Evolutionary conservation across 345 rosid species (phyloP), one percentile per base, ranked within the genome.

Genomic region (Citrus unshiu): DNA sequence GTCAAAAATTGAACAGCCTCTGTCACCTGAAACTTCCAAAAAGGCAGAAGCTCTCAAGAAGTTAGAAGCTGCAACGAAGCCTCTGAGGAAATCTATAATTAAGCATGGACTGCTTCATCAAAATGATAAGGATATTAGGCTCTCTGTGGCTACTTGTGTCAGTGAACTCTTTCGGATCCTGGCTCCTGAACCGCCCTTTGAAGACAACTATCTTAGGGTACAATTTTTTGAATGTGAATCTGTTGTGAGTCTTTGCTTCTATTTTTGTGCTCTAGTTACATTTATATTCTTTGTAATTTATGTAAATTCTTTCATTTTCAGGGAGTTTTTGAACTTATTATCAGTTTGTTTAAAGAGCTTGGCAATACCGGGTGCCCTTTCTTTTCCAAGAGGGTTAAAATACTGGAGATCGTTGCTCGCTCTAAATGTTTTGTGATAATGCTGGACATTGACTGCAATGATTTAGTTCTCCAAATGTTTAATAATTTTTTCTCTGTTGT

Each of bases 181-280:
- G 74, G 97, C 99, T 60, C 99, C 99, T 21, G 87, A 89, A 19
- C 93, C 85, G 22, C 97, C 98, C 69, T 92, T 96, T 69, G 94
- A 87, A 65, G 98, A 91, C 72, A 81, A 83, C 83, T 75, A 87
- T 90, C 92, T 93, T 25, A 86, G 85, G 88, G 98, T 93, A 85
- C 70, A 59, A 13, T 1, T 16, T 49, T 65, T 75, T 35, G 8
- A 54, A 7, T 4, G 14, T 10, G 46, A 43, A 21, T 40, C 67
- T 68, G 39, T 67, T 74, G 70, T 8, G 21, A 60, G 29, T 56
- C 7, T 57, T 14, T 13, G 22, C 61, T 4, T 74, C 24, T 62
- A 30, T 13, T 37, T 62, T 32, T 8, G 57, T 74, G 59, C 24
- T n/a, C 73, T 24, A 34, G 25, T 68, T 69, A n/a, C n/a, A 67